Conservation (phyloP, 2,329 filamentous ascomycete genomes). For the Neurospora sp. region DNA sequence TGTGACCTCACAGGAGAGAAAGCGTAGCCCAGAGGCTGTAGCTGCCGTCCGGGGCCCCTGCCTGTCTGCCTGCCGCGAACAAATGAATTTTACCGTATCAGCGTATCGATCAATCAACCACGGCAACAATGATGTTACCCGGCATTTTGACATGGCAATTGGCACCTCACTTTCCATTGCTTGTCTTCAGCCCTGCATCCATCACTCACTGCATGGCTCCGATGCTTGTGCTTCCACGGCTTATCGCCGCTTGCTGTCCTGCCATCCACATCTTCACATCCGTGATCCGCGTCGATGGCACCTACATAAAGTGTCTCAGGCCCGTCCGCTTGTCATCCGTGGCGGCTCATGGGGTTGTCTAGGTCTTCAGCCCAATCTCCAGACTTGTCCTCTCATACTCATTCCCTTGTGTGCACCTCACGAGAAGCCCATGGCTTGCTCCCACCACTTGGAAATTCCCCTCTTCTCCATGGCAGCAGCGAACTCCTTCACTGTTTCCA, state of each 20-base stretch:
- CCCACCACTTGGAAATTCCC: constrained; percentile 57
- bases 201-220: neutral
- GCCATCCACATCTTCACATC: neutral
- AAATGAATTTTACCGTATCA: neutral
- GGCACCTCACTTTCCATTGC: neutral
- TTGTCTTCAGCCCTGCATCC: neutral
- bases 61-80: neutral
- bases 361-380: neutral
- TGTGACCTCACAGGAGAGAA: neutral
- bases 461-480: constrained; percentile 48
- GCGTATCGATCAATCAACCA: neutral
- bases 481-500: constrained; percentile 56
- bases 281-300: neutral
- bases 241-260: neutral
- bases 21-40: neutral
- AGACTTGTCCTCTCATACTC: neutral
- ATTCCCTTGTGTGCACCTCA: constrained; percentile 1
- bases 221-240: neutral
- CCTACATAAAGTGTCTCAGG: neutral
- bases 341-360: neutral
- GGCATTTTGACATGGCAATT: neutral
- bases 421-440: constrained; percentile 53
- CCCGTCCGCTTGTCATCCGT: neutral
- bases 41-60: neutral
- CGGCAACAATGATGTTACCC: neutral